Conservation (phyloP, 1,284 basidiomycete species). For the Rhodotorula sp. region DNA sequence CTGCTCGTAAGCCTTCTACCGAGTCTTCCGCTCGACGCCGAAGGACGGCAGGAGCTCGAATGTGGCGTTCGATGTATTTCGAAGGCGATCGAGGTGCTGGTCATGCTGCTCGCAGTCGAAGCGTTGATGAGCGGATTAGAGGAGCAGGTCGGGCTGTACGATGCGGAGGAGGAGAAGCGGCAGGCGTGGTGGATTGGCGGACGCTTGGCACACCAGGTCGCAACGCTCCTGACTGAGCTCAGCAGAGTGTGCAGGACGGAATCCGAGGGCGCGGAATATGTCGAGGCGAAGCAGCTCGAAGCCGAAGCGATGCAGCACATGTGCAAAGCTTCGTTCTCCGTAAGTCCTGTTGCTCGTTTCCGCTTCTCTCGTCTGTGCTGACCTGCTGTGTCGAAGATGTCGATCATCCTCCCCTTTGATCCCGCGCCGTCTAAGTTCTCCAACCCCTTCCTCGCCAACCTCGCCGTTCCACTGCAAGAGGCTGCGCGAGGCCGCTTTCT, state of each 20-base stretch:
- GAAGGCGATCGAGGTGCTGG: conserved; percentile 3
- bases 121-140: conserved; percentile 27
- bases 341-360: background rate
- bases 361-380: background rate
- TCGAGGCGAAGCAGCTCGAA: conserved; percentile 6
- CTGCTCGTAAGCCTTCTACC: background rate
- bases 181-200: conserved; percentile 24
- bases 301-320: background rate
- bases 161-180: background rate
- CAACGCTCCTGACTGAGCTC: background rate
- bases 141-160: conserved; percentile 10
- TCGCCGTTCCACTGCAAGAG: background rate
- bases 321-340: background rate
- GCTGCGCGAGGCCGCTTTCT: conserved; percentile 14
- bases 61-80: background rate
- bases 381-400: background rate
- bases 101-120: conserved; percentile 15
- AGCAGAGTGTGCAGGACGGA: background rate
- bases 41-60: background rate
- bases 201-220: background rate
- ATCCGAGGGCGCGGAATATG: background rate
- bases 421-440: conserved; percentile 2
- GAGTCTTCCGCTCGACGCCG: background rate
- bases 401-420: background rate
- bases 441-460: conserved; percentile 20